phyloP scores from a whole-genome alignment of 805 yeast species.

The Candida tammaniensis region DNA sequence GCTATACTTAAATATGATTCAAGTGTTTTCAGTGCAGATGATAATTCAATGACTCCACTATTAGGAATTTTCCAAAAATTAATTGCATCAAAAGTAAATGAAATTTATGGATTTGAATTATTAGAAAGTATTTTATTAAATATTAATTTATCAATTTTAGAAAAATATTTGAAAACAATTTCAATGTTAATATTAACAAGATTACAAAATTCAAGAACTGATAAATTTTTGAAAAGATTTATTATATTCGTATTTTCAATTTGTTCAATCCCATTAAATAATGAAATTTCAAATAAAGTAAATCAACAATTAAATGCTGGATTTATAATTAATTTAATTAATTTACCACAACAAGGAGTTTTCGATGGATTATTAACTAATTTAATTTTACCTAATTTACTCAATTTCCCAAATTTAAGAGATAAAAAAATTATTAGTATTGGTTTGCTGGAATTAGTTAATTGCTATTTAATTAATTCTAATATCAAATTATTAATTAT shows the following conservation, averaged over 20 bases:
- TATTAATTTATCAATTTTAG: slow-evolving; percentile 49
- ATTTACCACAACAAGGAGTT: slow-evolving; percentile 65
- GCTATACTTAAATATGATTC: slow-evolving; percentile 58
- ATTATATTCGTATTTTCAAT: slow-evolving; percentile 52
- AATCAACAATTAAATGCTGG: slow-evolving; percentile 18
- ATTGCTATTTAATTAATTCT: slow-evolving; percentile 19
- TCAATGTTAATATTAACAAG: slow-evolving; percentile 76
- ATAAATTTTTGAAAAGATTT: slow-evolving; percentile 70
- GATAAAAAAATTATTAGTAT: slow-evolving; percentile 55
- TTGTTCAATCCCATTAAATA: slow-evolving; percentile 41
- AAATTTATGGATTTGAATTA: slow-evolving; percentile 79
- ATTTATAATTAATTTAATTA: slow-evolving; percentile 64
- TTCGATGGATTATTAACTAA: slow-evolving; percentile 49
- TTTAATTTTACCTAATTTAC: slow-evolving; percentile 52
- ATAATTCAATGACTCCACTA: slow-evolving; percentile 61
- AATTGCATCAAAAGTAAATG: slow-evolving; percentile 80
- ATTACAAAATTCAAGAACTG: slow-evolving; percentile 77
- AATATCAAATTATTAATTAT: slow-evolving; percentile 25
- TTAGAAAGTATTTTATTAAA: slow-evolving; percentile 63
- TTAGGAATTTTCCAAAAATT: slow-evolving; percentile 96
- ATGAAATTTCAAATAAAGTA: slow-evolving; percentile 4
- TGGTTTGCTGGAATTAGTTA: slow-evolving; percentile 48
- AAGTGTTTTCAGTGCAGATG: slow-evolving; percentile 31
- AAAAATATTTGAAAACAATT: slow-evolving; percentile 63
- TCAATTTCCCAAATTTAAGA: slow-evolving; percentile 45